Conservation (phyloP, 176 grass and related monocot species). For the Coix lacrymajobi region DNA sequence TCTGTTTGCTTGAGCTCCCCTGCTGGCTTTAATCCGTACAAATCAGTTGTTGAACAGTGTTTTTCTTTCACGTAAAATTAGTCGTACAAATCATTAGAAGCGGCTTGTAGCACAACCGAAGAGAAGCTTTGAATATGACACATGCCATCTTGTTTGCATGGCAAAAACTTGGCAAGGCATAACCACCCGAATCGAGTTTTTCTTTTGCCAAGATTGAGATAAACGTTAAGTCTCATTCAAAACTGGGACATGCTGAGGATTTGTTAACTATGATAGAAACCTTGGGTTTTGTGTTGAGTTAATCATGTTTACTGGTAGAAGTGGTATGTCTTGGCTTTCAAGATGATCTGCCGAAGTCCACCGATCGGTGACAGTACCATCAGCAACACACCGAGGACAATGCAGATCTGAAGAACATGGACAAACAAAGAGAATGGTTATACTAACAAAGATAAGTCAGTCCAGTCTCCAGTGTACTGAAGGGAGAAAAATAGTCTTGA, state of each 20-base stretch:
- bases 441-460: not conserved
- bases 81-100: too few relatives aligned
- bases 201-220: not conserved
- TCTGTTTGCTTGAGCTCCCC: too few relatives aligned
- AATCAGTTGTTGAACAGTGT: too few relatives aligned
- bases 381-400: slow-evolving; percentile 60
- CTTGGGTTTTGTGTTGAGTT: not conserved
- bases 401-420: slow-evolving; percentile 62
- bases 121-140: not conserved
- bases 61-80: too few relatives aligned
- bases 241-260: not conserved
- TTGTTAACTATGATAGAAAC: not conserved
- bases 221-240: not conserved
- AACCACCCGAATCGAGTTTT: not conserved
- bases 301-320: slow-evolving; percentile 56
- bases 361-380: slow-evolving; percentile 79
- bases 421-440: not conserved
- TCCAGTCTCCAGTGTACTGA: not conserved
- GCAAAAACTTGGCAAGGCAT: not conserved
- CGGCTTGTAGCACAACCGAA: too few relatives aligned
- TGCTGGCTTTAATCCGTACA: too few relatives aligned
- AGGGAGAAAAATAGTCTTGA: not conserved
- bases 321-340: slow-evolving; percentile 34
- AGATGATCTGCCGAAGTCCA: slow-evolving; percentile 65
- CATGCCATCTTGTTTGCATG: not conserved